phyloP scores from a whole-genome alignment of 2,329 filamentous ascomycete species.

The Cercospora zeae-maydis region DNA sequence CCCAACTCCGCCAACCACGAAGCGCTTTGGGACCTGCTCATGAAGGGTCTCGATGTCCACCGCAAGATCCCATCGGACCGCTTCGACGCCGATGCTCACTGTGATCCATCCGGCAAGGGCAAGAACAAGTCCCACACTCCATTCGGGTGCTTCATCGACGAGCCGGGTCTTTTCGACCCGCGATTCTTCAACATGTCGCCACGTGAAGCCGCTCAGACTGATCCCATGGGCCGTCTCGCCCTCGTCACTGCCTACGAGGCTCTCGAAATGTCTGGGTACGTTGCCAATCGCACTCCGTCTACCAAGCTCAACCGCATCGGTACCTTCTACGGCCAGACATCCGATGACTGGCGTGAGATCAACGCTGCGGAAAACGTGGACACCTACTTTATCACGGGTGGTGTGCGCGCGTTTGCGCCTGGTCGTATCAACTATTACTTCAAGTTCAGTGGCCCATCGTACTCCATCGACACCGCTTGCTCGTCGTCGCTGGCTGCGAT shows the following conservation, averaged over 20 bases:
- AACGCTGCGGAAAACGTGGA: slow-evolving; percentile 59
- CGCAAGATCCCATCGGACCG: slow-evolving; percentile 64
- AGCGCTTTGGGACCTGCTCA: slow-evolving; percentile 70
- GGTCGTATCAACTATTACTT: slow-evolving; percentile 73
- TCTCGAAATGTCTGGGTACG: slow-evolving; percentile 74
- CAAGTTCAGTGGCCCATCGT: slow-evolving; percentile 69
- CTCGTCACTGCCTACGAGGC: slow-evolving; percentile 77
- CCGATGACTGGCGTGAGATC: slow-evolving; percentile 73
- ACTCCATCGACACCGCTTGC: slow-evolving; percentile 73
- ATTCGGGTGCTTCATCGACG: slow-evolving; percentile 71
- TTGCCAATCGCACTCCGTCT: slow-evolving; percentile 67
- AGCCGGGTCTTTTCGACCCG: slow-evolving; percentile 75
- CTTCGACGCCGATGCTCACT: slow-evolving; percentile 70
- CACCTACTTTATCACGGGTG: slow-evolving; percentile 64
- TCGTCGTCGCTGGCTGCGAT: slow-evolving; percentile 71
- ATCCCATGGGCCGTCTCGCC: slow-evolving; percentile 75
- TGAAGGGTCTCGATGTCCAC: slow-evolving; percentile 72
- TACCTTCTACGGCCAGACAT: slow-evolving; percentile 71
- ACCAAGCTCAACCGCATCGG: slow-evolving; percentile 64
- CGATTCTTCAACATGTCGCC: slow-evolving; percentile 86
- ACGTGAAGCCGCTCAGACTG: slow-evolving; percentile 73
- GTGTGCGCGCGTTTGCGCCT: slow-evolving; percentile 58
- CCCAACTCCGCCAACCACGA: slow-evolving; percentile 69
- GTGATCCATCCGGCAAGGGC: slow-evolving; percentile 66
- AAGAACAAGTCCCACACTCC: slow-evolving; percentile 75